A percentile compares a stretch with the other conserved stretches of the same genome.
These are phyloP conservation scores for Monosporascus sp. DNA, from an alignment of 2,329 filamentous ascomycete species.

Conservation along the genomic window DNA sequence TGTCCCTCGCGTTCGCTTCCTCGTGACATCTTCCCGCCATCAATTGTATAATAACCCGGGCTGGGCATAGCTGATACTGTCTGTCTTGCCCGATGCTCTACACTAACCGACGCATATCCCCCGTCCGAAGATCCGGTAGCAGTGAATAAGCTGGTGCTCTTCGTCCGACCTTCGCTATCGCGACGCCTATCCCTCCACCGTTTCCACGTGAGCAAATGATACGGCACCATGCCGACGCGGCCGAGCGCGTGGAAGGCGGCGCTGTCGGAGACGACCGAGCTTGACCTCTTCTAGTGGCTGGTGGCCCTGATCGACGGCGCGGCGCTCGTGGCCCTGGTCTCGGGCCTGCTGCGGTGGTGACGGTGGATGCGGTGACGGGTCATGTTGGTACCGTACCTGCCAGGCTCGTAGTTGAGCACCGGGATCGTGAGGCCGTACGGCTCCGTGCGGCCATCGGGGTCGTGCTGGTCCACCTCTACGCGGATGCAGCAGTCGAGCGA, in stretches of 20 bases:
- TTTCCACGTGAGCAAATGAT: no score
- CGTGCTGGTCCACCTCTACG: slow-evolving; percentile 80
- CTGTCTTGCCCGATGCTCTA: no score
- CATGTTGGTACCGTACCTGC: slow-evolving; percentile 22
- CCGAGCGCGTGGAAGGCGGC: neutral
- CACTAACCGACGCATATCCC: no score
- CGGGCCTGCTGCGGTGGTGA: slow-evolving; percentile 21
- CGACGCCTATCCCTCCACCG: no score
- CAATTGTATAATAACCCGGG: no score
- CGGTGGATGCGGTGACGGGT: slow-evolving; percentile 16
- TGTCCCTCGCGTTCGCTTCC: no score
- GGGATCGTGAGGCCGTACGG: slow-evolving; percentile 87
- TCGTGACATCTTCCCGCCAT: no score
- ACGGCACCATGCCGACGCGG: no score
- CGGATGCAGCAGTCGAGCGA: slow-evolving; percentile 78
- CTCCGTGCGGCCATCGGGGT: slow-evolving; percentile 72
- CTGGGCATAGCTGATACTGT: no score
- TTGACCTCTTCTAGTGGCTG: neutral
- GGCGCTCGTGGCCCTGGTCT: slow-evolving; percentile 13
- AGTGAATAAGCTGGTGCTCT: no score
- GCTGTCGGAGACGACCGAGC: neutral
- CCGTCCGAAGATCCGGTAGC: no score
- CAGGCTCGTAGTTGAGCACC: slow-evolving; percentile 40
- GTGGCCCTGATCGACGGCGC: neutral
- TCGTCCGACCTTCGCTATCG: no score